Evolutionary conservation across 176 grass and related monocot species (phyloP), one percentile per base, ranked within the genome.

Genomic region (Carex kokanica): DNA sequence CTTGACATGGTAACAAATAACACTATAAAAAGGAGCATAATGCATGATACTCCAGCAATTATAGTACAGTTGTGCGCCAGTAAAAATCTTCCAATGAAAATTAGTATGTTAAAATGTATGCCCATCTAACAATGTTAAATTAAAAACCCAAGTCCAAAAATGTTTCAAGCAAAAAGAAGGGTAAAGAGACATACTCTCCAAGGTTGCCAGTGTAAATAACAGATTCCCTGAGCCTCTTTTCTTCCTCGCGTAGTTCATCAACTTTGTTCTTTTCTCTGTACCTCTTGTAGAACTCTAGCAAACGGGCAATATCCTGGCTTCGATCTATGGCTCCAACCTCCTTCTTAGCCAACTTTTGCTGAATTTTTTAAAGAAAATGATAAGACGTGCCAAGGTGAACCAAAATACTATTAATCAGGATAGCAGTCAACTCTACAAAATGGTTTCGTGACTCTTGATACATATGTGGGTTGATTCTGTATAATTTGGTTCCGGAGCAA

Each of bases 271-370:
- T 94, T 83, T 93, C 90, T 87, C 95, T 93, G 78, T 98, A 98
- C 15, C 60, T 75, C 84, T 95, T 98, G 85, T 98, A 98, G 88
- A 98, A 98, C 83, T 98, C 95, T 85, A 90, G 92, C 64, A 98
- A 67, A 78, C 88, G 90, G 74, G 89, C 85, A 83, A 98, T 86
- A 91, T 94, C 92, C 60, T 86, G 89, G 66, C 84, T 98, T 73
- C 92, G 81, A 75, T 98, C 92, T 88, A 94, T 98, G 47, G 79
- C 72, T 89, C 78, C 83, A 21, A 49, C 90, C 78, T 92, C 94
- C 78, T 81, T 90, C 57, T 92, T 94, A 41, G 90, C 94, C 64
- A 91, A 59, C 85, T 97, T 97, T 97, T 97, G 94, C 94, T 97
- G 87, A 85, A 89, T 78, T 20, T 57, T 84, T 6, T 74, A 27